These are phyloP conservation scores for Hymenochaete sp. DNA, from an alignment of 1,284 basidiomycete species.

Conservation along the genomic window DNA sequence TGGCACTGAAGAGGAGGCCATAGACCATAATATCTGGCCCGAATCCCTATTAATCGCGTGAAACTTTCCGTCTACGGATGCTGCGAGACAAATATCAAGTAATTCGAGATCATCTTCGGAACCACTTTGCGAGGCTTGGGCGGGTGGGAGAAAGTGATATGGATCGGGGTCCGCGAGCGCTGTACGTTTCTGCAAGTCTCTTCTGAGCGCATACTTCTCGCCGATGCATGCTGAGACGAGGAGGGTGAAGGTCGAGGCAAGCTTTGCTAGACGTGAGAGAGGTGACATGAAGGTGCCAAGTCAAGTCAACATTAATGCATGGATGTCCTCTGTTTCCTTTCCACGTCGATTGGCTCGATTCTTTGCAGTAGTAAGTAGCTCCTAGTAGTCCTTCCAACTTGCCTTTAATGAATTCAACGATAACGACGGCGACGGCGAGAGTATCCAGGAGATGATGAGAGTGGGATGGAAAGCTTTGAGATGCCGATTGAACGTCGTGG, in stretches of 20 bases:
- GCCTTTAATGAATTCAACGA: no score
- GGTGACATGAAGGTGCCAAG: slow-evolving; percentile 13
- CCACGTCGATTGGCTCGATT: no score
- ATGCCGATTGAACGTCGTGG: no score
- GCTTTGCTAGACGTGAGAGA: slow-evolving; percentile 6
- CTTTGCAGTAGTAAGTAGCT: no score
- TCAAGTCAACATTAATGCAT: no score
- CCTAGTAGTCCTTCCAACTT: no score
- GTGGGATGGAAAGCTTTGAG: no score
- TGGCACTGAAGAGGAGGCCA: slow-evolving; percentile 33
- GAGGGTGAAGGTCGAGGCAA: slow-evolving; percentile 2
- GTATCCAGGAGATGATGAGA: no score
- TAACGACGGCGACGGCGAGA: no score
- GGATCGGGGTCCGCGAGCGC: slow-evolving; percentile 2
- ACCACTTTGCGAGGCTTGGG: slow-evolving; percentile 13
- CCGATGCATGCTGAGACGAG: slow-evolving; percentile 11
- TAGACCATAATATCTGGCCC: slow-evolving; percentile 74
- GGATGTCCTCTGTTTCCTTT: no score
- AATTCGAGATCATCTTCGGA: slow-evolving; percentile 43
- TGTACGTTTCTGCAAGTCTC: slow-evolving; percentile 8
- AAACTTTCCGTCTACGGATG: slow-evolving; percentile 85
- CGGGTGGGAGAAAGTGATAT: slow-evolving; percentile 21
- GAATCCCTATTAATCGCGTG: slow-evolving; percentile 79
- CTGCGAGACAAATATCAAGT: slow-evolving; percentile 72
- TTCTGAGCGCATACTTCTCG: slow-evolving; percentile 8